A percentile compares a stretch with the other conserved stretches of the same genome.
Evolutionary conservation across 2,329 filamentous ascomycete genomes (phyloP).

Genomic region (Pseudogymnoascus sp.): DNA sequence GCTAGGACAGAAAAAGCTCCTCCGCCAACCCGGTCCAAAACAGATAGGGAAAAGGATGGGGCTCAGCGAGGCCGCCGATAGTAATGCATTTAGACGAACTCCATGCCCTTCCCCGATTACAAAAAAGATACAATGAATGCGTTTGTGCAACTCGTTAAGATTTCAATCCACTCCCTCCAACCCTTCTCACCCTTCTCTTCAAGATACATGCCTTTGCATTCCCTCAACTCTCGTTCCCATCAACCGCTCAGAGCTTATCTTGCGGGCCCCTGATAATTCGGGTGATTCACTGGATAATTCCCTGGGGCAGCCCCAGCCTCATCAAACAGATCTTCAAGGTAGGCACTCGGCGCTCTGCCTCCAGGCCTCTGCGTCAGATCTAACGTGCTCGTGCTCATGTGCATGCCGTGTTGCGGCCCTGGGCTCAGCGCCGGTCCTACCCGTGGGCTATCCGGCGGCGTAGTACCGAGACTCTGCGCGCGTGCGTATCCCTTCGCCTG

Average conservation of each 20-base stretch:
- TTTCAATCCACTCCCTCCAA: background rate
- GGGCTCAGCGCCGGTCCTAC: constrained; percentile 29
- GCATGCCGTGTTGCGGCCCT: constrained; percentile 21
- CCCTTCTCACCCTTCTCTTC: background rate
- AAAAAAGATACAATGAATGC: constrained; percentile 7
- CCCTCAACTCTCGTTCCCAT: background rate
- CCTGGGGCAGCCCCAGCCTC: constrained; percentile 44
- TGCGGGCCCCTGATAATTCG: constrained; percentile 1
- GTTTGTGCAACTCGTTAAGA: background rate
- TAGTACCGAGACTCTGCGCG: constrained; percentile 37
- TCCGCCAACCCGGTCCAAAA: background rate
- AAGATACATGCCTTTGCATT: background rate
- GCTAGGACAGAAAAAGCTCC: background rate
- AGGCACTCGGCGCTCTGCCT: constrained; percentile 75
- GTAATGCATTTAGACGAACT: background rate
- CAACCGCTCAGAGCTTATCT: constrained; percentile 16
- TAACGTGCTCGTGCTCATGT: constrained; percentile 59
- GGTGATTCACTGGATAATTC: constrained; percentile 3
- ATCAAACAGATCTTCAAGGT: constrained; percentile 83
- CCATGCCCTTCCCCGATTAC: background rate
- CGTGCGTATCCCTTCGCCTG: constrained; percentile 46
- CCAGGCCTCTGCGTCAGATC: constrained; percentile 53
- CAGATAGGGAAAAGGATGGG: background rate
- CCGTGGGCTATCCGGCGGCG: constrained; percentile 59
- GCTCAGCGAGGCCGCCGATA: background rate